Evolutionary conservation across 495 filamentous ascomycete genomes (phyloP), one percentile per base, ranked within the genome.

Genomic region (Ascobolus immersus): DNA sequence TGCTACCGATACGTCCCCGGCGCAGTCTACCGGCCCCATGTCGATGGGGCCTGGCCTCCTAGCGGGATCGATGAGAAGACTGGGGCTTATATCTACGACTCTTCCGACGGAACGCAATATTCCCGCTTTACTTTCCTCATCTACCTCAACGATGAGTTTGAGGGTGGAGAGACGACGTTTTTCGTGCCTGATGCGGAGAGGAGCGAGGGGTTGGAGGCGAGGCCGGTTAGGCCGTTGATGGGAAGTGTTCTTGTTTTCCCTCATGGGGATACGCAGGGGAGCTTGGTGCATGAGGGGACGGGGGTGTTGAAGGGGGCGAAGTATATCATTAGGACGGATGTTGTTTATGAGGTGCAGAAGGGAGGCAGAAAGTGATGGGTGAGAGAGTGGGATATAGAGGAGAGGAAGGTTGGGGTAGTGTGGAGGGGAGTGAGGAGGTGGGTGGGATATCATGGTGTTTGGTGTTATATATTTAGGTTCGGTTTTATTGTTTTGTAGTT

Each of bases 101-200:
- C 47, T 4, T 59, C 55, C 14, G 43, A 41, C 8, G 53, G 47
- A 29, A 57, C 55, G 36, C 59, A 62, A 40, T 60, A 55, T 21
- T 57, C 53, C 2, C 39, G 60, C 12, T 60, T 60, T 18, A 62
- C 59, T 2, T 60, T 62, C 43, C 40, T 62, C n/a, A 53, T 62
- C 4, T 62, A 62, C 34, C 39, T 62, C 17, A 62, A 61, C 28
- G 59, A 62, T 30, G 59, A 62, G 33, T 62, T 62, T 29, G 52
- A 58, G 36, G 56, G 49, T 17, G 59, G 59, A 21, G 58, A 62
- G 40, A 62, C 59, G 1, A 62, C 57, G 2, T 62, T 57, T 41
- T 62, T 62, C 44, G 21, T 59, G 3, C 58, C 59, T 4, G 49
- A 49, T 19, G 49, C 45, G 8, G n/a, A n/a, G n/a, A n/a, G n/a